Conservation (phyloP, 768 basidiomycete genomes). For the Tubosaeta sp. region DNA sequence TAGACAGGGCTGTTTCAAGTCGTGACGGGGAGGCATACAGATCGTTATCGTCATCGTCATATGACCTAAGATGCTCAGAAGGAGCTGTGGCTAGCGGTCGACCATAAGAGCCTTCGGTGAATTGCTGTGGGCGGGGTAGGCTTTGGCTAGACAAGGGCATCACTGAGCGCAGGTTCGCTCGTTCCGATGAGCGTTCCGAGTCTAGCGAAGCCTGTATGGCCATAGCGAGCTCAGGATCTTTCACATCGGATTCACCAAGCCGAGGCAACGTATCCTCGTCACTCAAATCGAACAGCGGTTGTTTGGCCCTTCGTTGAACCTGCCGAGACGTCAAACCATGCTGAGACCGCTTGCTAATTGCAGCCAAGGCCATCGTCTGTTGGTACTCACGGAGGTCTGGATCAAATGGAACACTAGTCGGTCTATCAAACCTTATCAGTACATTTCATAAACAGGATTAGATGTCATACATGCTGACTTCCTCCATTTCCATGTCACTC, state of each 20-base stretch:
- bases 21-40: conserved; percentile 49
- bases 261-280: conserved; percentile 40
- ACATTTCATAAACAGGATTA: background rate
- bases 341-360: conserved; percentile 48
- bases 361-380: conserved; percentile 56
- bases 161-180: background rate
- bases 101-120: background rate
- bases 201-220: conserved; percentile 64
- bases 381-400: conserved; percentile 62
- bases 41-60: conserved; percentile 36
- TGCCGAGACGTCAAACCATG: conserved; percentile 28
- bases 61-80: background rate
- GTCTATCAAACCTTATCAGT: conserved; percentile 23
- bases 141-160: conserved; percentile 6
- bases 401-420: conserved; percentile 40
- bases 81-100: background rate
- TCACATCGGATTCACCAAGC: conserved; percentile 33
- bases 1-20: conserved; percentile 63
- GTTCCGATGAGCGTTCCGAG: conserved; percentile 3
- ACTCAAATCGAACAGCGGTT: conserved; percentile 52
- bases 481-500: conserved; percentile 74
- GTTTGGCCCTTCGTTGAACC: conserved; percentile 34
- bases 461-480: conserved; percentile 60
- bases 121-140: conserved; percentile 4
- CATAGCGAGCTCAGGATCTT: conserved; percentile 54